Conservation (phyloP, 2,329 filamentous ascomycete species). For the Diaporthe sp. region DNA sequence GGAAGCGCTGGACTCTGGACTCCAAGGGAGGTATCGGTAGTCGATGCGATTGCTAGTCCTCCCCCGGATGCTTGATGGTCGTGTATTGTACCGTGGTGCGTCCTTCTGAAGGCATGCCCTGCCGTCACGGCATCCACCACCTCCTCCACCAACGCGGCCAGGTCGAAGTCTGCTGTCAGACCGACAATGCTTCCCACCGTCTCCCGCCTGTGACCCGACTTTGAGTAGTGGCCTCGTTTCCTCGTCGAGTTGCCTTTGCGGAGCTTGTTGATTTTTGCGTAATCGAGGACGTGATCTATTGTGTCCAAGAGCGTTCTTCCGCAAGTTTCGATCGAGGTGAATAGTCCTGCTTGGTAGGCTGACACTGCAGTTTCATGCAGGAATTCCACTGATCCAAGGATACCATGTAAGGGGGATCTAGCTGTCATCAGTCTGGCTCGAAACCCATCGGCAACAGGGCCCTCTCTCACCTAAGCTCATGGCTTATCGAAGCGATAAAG, state of each 20-base stretch:
- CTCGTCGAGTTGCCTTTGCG: conserved; percentile 40
- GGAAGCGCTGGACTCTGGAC: background rate
- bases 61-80: conserved; percentile 24
- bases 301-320: conserved; percentile 63
- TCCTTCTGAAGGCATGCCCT: conserved; percentile 48
- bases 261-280: conserved; percentile 63
- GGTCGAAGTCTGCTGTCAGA: conserved; percentile 49
- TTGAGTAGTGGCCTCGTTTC: conserved; percentile 9
- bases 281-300: conserved; percentile 63
- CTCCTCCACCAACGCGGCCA: conserved; percentile 50
- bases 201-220: conserved; percentile 33
- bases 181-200: conserved; percentile 40
- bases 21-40: background rate
- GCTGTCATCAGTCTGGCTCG: background rate
- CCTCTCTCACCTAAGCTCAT: conserved; percentile 57
- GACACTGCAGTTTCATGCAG: conserved; percentile 60
- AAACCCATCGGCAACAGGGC: background rate
- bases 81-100: conserved; percentile 22
- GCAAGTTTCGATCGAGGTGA: conserved; percentile 62
- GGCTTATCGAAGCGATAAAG: conserved; percentile 69
- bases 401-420: conserved; percentile 68
- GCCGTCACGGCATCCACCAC: conserved; percentile 53
- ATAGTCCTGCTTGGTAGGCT: conserved; percentile 56
- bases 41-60: background rate
- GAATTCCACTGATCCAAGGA: conserved; percentile 65